A percentile compares a stretch with the other conserved stretches of the same genome.
Conservation (phyloP, 2,329 filamentous ascomycete genomes). For the Paradendryphiella salina region DNA sequence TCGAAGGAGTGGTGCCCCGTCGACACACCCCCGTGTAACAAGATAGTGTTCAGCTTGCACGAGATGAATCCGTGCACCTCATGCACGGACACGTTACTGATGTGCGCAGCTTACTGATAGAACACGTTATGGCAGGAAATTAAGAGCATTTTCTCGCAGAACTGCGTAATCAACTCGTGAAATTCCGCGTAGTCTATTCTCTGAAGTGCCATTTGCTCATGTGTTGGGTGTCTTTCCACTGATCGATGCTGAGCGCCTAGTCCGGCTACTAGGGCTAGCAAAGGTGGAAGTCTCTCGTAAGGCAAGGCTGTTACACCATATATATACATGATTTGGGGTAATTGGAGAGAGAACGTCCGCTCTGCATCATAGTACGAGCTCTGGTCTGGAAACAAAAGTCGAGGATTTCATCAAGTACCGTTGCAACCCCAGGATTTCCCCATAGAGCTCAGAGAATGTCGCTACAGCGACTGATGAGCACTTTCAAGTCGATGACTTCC, state of each 20-base stretch:
- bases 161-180: no score
- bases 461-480: background rate
- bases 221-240: conserved; percentile 10
- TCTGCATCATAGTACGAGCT: conserved; percentile 15
- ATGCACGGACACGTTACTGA: no score
- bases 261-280: conserved; percentile 47
- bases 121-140: background rate
- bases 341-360: conserved; percentile 43
- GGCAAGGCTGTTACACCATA: conserved; percentile 49
- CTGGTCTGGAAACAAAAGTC: conserved; percentile 11
- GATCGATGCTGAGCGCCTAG: conserved; percentile 52
- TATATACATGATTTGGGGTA: conserved; percentile 24
- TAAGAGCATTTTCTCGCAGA: background rate
- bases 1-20: no score
- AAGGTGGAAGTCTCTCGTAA: conserved; percentile 49
- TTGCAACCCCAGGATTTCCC: background rate
- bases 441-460: background rate
- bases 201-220: no score
- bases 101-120: background rate
- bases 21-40: no score
- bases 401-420: conserved; percentile 9
- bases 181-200: no score
- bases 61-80: no score
- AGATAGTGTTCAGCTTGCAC: no score
- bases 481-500: background rate